Percentiles rank a stretch among this genome's conserved stretches.
Evolutionary conservation across 2,329 filamentous ascomycete genomes (phyloP).

Genomic region (Boeremia lycopersici): DNA sequence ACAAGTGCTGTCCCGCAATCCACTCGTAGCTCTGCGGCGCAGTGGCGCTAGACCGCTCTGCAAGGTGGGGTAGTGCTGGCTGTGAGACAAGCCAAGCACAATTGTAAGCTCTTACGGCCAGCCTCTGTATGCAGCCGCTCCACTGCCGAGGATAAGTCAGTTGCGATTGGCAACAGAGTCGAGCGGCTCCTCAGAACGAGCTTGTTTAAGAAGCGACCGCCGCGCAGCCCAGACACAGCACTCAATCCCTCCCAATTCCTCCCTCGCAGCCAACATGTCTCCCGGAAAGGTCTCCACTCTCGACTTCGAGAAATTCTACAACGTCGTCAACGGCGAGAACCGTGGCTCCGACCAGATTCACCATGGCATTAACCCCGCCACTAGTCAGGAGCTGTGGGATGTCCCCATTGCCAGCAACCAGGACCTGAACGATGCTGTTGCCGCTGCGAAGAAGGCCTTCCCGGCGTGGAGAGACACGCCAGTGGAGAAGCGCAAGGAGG

Average conservation of each 20-base stretch:
- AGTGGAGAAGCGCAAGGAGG: constrained; percentile 42
- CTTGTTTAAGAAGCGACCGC: constrained; percentile 9
- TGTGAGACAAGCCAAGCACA: constrained; percentile 10
- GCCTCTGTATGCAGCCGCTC: background rate
- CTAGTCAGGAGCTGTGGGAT: constrained; percentile 55
- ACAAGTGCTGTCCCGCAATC: background rate
- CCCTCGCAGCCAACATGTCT: constrained; percentile 47
- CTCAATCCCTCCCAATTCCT: background rate
- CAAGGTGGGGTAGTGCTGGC: constrained; percentile 20
- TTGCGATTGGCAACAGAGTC: background rate
- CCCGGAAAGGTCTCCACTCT: constrained; percentile 50
- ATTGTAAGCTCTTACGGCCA: background rate
- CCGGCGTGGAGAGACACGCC: constrained; percentile 52
- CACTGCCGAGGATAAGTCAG: constrained; percentile 14
- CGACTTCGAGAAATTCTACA: constrained; percentile 55
- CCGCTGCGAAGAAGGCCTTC: constrained; percentile 55
- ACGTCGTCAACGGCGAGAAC: constrained; percentile 59
- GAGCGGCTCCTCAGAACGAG: background rate
- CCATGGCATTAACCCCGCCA: constrained; percentile 59
- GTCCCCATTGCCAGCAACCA: constrained; percentile 57
- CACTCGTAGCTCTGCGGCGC: constrained; percentile 2
- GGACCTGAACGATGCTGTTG: constrained; percentile 59
- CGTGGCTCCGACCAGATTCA: constrained; percentile 51
- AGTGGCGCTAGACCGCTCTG: background rate
- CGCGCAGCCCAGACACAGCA: background rate